Evolutionary conservation across 345 rosid genomes (phyloP), one percentile per base, ranked within the genome.

Genomic region (Corchorus capsularis): DNA sequence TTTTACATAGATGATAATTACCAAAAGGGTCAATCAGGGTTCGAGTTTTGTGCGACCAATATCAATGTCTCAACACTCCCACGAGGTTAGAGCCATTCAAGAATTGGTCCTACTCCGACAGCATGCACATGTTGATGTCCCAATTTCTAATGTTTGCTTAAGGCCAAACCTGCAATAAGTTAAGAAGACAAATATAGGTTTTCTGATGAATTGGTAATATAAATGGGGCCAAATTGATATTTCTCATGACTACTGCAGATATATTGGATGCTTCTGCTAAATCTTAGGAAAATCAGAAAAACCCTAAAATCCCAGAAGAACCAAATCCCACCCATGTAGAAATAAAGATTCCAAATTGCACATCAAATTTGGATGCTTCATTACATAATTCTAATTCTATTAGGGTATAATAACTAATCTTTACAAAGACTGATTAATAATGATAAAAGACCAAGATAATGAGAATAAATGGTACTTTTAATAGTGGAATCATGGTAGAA

Each of bases 401-500:
- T 43, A 66, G 22, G 47, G 49, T 60, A 54, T 63, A 27, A 27
- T 56, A 39, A 56, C 69, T 55, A 27, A 65, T 56, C 72, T 72
- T 56, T 77, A 52, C 77, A 60, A 13, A 9, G 16, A 20, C 53
- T 7, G 47, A 7, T 27, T n/a, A 69, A 4, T 13, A 52, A 34
- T 56, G 39, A 27, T 22, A 57, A 12, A 59, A 27, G 17, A 59
- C 3, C 16, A 59, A 27, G 63, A 59, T 27, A 0, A 63, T 15
- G 66, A 62, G 37, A 46, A 35, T 3, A 43, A 15, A n/a, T 63
- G 8, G 0, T n/a, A n/a, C n/a, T n/a, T 16, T 34, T 37, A 35
- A 32, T n/a, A 49, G 16, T 41, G 69, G 50, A 32, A 75, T 72
- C 77, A 79, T 74, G 15, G n/a, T 60, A 80, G 76, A 79, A 27